Base-by-base conservation (phyloP, 2,329 filamentous ascomycete genomes). In the Talaromyces marneffei region DNA sequence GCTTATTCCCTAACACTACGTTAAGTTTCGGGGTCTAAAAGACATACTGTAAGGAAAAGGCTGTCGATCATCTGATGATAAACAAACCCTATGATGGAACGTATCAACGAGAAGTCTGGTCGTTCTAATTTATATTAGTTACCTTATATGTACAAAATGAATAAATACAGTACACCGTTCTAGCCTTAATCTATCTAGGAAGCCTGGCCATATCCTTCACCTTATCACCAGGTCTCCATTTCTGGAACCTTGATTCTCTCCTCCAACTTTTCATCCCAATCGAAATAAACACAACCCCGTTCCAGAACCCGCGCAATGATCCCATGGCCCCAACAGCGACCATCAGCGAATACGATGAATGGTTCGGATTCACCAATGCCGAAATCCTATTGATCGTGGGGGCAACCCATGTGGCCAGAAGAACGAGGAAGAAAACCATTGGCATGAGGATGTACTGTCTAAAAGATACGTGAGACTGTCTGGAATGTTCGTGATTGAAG, bases 361-460 rank as follows among this genome's bases (percentile, higher is more conserved):
- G 68, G 2, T 55, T 46, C 0, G 70, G 73, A 39, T 70, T 40
- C 18, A 71, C 62, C 31, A 76, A 72, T 1, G 72, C 66, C 0
- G 69, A 68, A 10, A 76, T 67, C 1, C 74, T 73, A 56, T 76
- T 75, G 2, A 73, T 75, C 1, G 73, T 71, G 1, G 74, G 73
- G 8, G 71, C 67, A 16, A 75, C 71, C 74, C 74, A 76, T 2
- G 74, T 72, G 7, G 67, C 64, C 14, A 76, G 59, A 27, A 75
- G 63, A 4, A 72, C 72, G 2, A 76, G 63, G 57, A 74, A 75
- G 62, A 76, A 75, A 18, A 76, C 65, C 3, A 73, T 66, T 1
- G 74, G 75, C 74, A 77, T 76, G 16, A 76, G 67, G 14, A 77
- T 67, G 59, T 75, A 77, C 58, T 77, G 73, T 9, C 72, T 65